Conservation (phyloP, 352 stramenopile species). For the Globisporangium heterothallicum region DNA sequence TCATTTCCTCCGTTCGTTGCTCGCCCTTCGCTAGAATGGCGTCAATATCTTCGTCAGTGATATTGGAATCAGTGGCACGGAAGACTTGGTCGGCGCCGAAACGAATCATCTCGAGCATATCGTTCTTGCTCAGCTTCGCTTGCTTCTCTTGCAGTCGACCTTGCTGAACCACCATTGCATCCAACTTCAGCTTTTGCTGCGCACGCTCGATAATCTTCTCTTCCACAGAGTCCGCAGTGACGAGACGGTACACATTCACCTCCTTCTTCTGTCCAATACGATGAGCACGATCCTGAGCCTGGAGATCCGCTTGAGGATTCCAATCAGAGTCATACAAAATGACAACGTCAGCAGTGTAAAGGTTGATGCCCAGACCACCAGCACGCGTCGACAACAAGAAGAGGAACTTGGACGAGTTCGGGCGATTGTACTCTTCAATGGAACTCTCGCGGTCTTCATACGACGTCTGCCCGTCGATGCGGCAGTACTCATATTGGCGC, state of each 20-base stretch:
- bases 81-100: slow-evolving; percentile 99
- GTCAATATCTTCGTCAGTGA: slow-evolving; percentile 99
- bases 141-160: slow-evolving; percentile 83
- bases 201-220: slow-evolving; percentile 98
- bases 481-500: slow-evolving; percentile 85
- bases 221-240: slow-evolving; percentile 97
- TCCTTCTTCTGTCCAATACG: slow-evolving; percentile 98
- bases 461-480: slow-evolving; percentile 85
- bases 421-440: slow-evolving; percentile 94
- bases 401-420: slow-evolving; percentile 95
- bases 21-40: slow-evolving; percentile 92
- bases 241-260: slow-evolving; percentile 93
- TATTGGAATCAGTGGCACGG: slow-evolving; percentile 92
- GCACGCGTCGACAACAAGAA: slow-evolving; percentile 97
- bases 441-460: slow-evolving; percentile 82
- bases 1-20: slow-evolving; percentile 84
- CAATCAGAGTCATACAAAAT: slow-evolving; percentile 98
- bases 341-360: slow-evolving; percentile 98
- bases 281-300: slow-evolving; percentile 94
- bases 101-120: slow-evolving; percentile 96
- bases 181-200: slow-evolving; percentile 95
- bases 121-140: slow-evolving; percentile 92
- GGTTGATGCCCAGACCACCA: slow-evolving; percentile 97
- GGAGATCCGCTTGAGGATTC: slow-evolving; percentile 97
- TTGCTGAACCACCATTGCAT: slow-evolving; percentile 86